These are phyloP conservation scores for Plantago elongata DNA, from an alignment of 257 asterid genomes.

Conservation along the genomic window DNA sequence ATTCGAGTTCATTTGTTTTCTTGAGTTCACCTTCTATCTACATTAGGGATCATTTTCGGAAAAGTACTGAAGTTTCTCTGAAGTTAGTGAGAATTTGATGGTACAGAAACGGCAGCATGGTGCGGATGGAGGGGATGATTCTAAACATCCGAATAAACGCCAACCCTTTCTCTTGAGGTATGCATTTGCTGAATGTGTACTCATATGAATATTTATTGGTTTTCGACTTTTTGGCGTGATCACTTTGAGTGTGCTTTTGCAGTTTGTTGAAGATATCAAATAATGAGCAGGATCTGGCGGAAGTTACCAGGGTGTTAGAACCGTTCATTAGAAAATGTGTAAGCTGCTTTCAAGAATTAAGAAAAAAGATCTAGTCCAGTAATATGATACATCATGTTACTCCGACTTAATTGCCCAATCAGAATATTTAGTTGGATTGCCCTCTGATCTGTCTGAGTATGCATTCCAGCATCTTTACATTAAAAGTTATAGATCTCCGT, in stretches of 20 bases:
- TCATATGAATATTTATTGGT: not conserved
- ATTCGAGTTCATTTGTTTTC: not conserved
- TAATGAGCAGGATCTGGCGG: constrained; percentile 38
- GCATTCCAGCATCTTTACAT: not conserved
- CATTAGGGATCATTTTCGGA: too few relatives aligned
- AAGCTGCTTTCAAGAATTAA: constrained; percentile 14
- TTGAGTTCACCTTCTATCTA: not conserved
- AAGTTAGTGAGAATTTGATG: constrained; percentile 42
- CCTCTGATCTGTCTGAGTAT: not conserved
- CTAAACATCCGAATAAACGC: constrained; percentile 47
- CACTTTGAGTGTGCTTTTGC: constrained; percentile 5
- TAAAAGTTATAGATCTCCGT: not conserved
- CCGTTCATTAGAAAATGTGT: constrained; percentile 57
- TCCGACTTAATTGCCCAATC: not conserved
- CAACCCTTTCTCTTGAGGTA: constrained; percentile 28
- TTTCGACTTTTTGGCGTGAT: constrained; percentile 10
- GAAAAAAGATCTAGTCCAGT: too few relatives aligned
- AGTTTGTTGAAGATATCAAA: constrained; percentile 43
- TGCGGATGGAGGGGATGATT: constrained; percentile 47
- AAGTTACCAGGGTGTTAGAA: constrained; percentile 43
- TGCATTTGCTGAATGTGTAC: constrained; percentile 6
- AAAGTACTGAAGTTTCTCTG: constrained; percentile 1
- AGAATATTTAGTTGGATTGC: not conserved
- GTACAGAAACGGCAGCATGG: constrained; percentile 45
- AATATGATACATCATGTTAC: not conserved